Evolutionary conservation across 768 basidiomycete species (phyloP).

Genomic region (Suillus subaureus): DNA sequence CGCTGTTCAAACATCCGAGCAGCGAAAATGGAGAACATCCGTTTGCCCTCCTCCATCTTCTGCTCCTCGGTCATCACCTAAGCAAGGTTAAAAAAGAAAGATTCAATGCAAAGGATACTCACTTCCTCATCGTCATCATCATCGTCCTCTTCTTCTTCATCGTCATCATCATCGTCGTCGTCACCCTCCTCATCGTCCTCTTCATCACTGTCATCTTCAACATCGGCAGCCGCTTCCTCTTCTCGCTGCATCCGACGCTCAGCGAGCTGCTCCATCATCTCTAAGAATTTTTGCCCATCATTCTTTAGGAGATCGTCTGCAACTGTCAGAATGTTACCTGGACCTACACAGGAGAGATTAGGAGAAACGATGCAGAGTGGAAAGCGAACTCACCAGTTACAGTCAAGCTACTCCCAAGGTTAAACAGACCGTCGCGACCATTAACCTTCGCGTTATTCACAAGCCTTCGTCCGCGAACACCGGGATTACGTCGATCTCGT

Average conservation of each 20-base stretch:
- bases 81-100: conserved; percentile 14
- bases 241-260: conserved; percentile 93
- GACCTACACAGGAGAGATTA: conserved; percentile 46
- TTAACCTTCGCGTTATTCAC: conserved; percentile 48
- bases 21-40: conserved; percentile 99
- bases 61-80: conserved; percentile 92
- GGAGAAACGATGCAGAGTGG: conserved; percentile 9
- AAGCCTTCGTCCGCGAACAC: conserved; percentile 40
- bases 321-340: conserved; percentile 95
- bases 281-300: conserved; percentile 97
- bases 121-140: conserved; percentile 50
- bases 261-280: conserved; percentile 99
- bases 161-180: conserved; percentile 67
- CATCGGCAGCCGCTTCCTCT: conserved; percentile 64
- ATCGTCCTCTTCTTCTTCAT: conserved; percentile 60
- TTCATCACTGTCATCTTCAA: conserved; percentile 62
- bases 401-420: conserved; percentile 80
- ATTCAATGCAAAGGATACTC: conserved; percentile 19
- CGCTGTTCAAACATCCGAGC: conserved; percentile 99
- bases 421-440: conserved; percentile 70
- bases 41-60: conserved; percentile 98
- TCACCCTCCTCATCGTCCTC: conserved; percentile 62
- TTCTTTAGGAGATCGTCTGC: conserved; percentile 99
- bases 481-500: conserved; percentile 36
- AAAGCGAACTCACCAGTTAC: conserved; percentile 63